These are phyloP conservation scores for Verticillium albo-atrum DNA, from an alignment of 2,329 filamentous ascomycete species.

Conservation along the genomic window DNA sequence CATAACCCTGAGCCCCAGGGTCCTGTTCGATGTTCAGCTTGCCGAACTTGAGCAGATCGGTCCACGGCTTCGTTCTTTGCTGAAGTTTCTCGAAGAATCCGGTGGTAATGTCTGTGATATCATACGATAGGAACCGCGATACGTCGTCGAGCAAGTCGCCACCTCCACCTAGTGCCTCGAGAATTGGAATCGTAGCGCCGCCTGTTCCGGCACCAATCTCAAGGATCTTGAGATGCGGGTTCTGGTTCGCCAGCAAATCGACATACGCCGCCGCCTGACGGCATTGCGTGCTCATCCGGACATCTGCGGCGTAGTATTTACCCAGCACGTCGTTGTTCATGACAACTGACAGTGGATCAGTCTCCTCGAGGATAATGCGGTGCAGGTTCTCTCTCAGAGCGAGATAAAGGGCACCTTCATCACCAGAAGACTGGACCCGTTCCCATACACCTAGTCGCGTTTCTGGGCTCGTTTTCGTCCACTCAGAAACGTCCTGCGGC, in stretches of 20 bases:
- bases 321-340: background rate
- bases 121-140: constrained; percentile 19
- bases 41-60: constrained; percentile 23
- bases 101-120: constrained; percentile 33
- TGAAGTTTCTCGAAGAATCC: constrained; percentile 29
- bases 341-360: background rate
- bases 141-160: constrained; percentile 5
- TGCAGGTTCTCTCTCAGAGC: background rate
- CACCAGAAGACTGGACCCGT: background rate
- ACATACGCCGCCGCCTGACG: constrained; percentile 11
- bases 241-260: constrained; percentile 20
- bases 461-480: background rate
- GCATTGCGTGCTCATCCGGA: background rate
- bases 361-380: background rate
- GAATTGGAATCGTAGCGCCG: constrained; percentile 14
- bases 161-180: no score
- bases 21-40: constrained; percentile 28
- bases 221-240: constrained; percentile 26
- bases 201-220: constrained; percentile 32
- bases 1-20: constrained; percentile 20
- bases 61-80: constrained; percentile 16
- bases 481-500: background rate
- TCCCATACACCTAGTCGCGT: background rate
- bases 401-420: background rate
- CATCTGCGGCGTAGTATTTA: background rate